Conservation (phyloP, 1,284 basidiomycete species). For the Malassezia sp. region DNA sequence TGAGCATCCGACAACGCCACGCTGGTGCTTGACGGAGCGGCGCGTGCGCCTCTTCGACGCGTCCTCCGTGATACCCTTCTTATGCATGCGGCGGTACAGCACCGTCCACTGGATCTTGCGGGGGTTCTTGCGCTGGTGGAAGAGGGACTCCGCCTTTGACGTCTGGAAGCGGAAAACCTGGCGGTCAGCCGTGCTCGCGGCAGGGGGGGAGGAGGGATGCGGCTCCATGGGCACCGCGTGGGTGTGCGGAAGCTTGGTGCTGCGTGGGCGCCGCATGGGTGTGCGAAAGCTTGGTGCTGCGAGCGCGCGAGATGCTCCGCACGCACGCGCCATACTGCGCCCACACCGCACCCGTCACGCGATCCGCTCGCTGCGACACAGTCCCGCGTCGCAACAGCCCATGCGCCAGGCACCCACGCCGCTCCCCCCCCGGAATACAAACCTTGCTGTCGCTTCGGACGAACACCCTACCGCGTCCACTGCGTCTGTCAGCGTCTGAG, state of each 20-base stretch:
- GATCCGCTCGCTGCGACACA: no score
- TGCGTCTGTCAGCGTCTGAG: constrained; percentile 12
- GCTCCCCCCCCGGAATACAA: constrained; percentile 10
- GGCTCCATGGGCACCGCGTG: no score
- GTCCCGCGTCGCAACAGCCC: no score
- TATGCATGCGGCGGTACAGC: constrained; percentile 96
- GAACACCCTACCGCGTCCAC: constrained; percentile 44
- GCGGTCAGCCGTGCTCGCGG: no score
- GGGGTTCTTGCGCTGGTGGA: constrained; percentile 99
- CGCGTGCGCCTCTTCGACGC: constrained; percentile 96
- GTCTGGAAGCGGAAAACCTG: constrained; percentile 46
- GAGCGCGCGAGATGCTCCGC: no score
- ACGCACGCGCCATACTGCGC: no score
- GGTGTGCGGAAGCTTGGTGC: no score
- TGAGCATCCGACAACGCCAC: constrained; percentile 95
- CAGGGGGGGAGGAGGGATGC: no score
- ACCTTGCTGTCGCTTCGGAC: constrained; percentile 47
- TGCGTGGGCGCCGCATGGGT: no score
- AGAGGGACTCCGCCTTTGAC: constrained; percentile 70
- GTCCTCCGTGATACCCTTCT: constrained; percentile 98
- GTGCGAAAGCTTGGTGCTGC: no score
- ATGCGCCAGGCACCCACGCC: not conserved
- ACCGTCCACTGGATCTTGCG: constrained; percentile 98
- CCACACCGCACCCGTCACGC: no score
- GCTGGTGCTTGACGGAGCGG: constrained; percentile 93